A percentile compares a stretch with the other conserved stretches of the same genome.
Evolutionary conservation across 768 basidiomycete genomes (phyloP).

Genomic region (Naganishia randhawae): DNA sequence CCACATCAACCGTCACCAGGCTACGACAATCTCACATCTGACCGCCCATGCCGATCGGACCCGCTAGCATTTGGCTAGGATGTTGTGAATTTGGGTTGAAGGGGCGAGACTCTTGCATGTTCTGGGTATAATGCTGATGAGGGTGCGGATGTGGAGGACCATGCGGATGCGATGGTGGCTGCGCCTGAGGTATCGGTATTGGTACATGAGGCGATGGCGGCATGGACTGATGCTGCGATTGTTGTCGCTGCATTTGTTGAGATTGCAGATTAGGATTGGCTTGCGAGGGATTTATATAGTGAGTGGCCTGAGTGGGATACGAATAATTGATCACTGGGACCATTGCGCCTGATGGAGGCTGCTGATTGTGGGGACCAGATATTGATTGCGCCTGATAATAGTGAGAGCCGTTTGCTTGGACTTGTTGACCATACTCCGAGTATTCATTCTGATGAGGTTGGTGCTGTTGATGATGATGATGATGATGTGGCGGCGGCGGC

Average conservation of each 20-base stretch:
- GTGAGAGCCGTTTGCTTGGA: slow-evolving; percentile 16
- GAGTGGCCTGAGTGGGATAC: slow-evolving; percentile 9
- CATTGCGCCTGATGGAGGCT: neutral
- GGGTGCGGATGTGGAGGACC: slow-evolving; percentile 4
- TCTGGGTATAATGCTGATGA: slow-evolving; percentile 16
- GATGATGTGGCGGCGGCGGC: slow-evolving; percentile 30
- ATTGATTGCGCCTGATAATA: slow-evolving; percentile 17
- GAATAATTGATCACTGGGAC: slow-evolving; percentile 15
- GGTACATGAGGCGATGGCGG: slow-evolving; percentile 17
- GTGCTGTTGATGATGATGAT: slow-evolving; percentile 29
- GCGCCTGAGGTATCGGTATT: too few relatives aligned
- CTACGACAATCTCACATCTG: neutral
- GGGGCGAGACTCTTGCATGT: slow-evolving; percentile 1
- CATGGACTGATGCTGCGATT: slow-evolving; percentile 10
- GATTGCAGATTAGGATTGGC: neutral
- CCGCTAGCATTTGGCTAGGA: slow-evolving; percentile 5
- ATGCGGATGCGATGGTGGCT: slow-evolving; percentile 10
- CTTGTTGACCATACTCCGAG: slow-evolving; percentile 12
- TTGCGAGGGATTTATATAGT: neutral
- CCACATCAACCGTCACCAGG: neutral
- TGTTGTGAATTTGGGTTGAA: neutral
- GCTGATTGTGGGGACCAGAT: slow-evolving; percentile 4
- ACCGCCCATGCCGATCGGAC: slow-evolving; percentile 11
- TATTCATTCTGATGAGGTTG: slow-evolving; percentile 27
- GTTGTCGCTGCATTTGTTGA: slow-evolving; percentile 7